Evolutionary conservation across 441 rosid genomes (phyloP), one percentile per base, ranked within the genome.

Genomic region (Brassica balearica): DNA sequence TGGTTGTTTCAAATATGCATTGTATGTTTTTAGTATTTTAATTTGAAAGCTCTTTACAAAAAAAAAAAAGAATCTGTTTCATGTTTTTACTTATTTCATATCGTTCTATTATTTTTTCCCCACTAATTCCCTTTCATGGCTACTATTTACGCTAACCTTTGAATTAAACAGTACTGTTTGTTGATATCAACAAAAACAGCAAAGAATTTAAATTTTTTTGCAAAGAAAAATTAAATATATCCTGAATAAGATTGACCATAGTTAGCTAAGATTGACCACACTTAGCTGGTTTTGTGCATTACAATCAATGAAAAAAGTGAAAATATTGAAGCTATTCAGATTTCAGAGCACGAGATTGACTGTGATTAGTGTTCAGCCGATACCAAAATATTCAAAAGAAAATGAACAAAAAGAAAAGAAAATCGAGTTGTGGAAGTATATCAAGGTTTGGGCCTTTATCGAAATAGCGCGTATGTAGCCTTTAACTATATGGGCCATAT

Each of bases 391-490:
- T 58, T 19, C 11, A 9, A 1, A 61, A 12, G 36, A 23, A 59
- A 53, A 60, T 23, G 36, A 23, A 60, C 65, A 11, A 60, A 59
- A 59, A 2, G 32, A 12, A 11, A 5, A 4, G 29, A 23, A 63
- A 63, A 29, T 7, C 9, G 23, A 64, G 46, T 15, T n/a, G 15
- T 10, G 11, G 9, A 19, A 65, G 53, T 5, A 36, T 10, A 36
- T 36, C 4, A 4, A 38, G 11, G 29, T 66, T 66, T 66, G 70
- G 56, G 70, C 70, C 56, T 41, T 41, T 17, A 65, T 1, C 19
- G 27, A 65, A 14, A 65, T 2, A 9, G 5, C 6, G 4, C 10
- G 53, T 8, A 17, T 9, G 53, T 9, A 10, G 69, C 17, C 69
- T 41, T 41, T 66, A 19, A 66, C 32, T 6, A 41, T 66, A 66